Percentiles rank a stretch among this genome's conserved stretches.
Evolutionary conservation across 768 basidiomycete species (phyloP).

Genomic region (Podaxis rugospora): DNA sequence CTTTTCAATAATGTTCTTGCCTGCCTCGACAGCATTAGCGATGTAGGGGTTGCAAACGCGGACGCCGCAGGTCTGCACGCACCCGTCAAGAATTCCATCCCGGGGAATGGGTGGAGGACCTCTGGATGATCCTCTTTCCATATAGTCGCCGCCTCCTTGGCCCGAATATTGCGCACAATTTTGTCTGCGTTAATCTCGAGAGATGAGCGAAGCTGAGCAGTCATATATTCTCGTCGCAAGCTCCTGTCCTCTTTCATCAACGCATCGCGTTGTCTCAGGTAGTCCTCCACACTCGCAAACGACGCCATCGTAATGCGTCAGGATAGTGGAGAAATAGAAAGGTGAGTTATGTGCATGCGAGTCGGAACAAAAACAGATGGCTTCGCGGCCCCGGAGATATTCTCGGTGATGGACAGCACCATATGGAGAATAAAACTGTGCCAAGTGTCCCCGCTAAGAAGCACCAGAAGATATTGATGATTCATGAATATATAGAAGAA

Average conservation of each 20-base stretch:
- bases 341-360: not conserved
- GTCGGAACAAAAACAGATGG: not conserved
- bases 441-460: too few relatives aligned
- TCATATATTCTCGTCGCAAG: conserved; percentile 43
- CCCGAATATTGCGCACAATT: conserved; percentile 14
- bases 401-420: too few relatives aligned
- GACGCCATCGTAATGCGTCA: conserved; percentile 9
- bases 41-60: not conserved
- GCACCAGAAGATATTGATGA: too few relatives aligned
- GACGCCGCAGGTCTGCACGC: not conserved
- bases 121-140: conserved; percentile 9
- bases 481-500: too few relatives aligned
- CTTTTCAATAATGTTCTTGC: conserved; percentile 42
- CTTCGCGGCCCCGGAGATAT: too few relatives aligned
- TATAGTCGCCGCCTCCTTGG: conserved; percentile 9
- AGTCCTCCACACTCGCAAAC: conserved; percentile 20
- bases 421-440: too few relatives aligned
- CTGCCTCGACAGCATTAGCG: not conserved
- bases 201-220: conserved; percentile 23
- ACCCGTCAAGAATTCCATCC: conserved; percentile 48
- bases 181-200: conserved; percentile 51
- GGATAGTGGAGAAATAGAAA: not conserved
- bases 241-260: conserved; percentile 43
- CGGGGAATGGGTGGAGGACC: conserved; percentile 12
- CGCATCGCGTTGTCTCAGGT: conserved; percentile 27